Percentiles rank a stretch among this genome's conserved stretches.
Evolutionary conservation across 805 yeast species (phyloP).

Genomic region (Zygotorulaspora chibaensis): DNA sequence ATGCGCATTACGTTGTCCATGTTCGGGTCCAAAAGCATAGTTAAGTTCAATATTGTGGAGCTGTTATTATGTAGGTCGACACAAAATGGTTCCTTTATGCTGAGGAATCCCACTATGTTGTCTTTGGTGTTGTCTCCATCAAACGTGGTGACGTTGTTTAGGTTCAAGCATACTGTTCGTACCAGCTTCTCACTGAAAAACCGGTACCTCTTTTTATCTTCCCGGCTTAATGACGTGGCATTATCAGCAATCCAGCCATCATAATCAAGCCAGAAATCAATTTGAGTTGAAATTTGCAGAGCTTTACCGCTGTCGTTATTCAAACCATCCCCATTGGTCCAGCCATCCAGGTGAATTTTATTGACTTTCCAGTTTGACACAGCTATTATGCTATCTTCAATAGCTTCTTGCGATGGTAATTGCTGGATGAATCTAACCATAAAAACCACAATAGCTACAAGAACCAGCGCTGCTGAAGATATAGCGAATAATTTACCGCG

Average conservation of each 20-base stretch:
- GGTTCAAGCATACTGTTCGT: slow-evolving; percentile 21
- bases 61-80: slow-evolving; percentile 21
- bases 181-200: slow-evolving; percentile 20
- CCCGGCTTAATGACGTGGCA: slow-evolving; percentile 2
- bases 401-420: slow-evolving; percentile 17
- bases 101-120: slow-evolving; percentile 17
- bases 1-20: slow-evolving; percentile 24
- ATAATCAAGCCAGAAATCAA: slow-evolving; percentile 19
- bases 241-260: slow-evolving; percentile 14
- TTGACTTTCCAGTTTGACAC: slow-evolving; percentile 23
- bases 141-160: slow-evolving; percentile 27
- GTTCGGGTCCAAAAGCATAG: slow-evolving; percentile 25
- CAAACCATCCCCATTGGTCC: slow-evolving; percentile 20
- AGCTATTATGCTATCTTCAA: slow-evolving; percentile 15
- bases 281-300: slow-evolving; percentile 17
- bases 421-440: not conserved
- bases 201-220: slow-evolving; percentile 13
- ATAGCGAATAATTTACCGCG: not conserved
- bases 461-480: not conserved
- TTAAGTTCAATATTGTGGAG: slow-evolving; percentile 20
- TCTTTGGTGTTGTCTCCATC: slow-evolving; percentile 15
- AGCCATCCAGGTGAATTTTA: slow-evolving; percentile 28
- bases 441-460: not conserved
- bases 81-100: slow-evolving; percentile 23
- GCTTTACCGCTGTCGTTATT: slow-evolving; percentile 23